Percentiles rank a stretch among this genome's conserved stretches.
Conservation (phyloP, 2,329 filamentous ascomycete genomes). For the Ophiocordyceps polyrhachis-furcata region DNA sequence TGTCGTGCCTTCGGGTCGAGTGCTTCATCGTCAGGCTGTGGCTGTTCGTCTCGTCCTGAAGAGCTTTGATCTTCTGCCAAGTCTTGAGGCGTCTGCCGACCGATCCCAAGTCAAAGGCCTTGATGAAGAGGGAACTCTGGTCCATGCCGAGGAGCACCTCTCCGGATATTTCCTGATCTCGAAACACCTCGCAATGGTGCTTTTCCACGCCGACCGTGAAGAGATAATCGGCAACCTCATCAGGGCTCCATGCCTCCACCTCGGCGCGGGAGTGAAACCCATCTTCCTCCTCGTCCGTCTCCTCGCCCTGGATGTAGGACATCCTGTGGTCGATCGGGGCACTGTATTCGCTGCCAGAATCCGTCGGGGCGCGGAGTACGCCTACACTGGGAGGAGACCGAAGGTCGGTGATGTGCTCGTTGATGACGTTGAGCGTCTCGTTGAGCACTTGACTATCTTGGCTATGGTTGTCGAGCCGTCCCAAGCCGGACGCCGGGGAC, state of each 20-base stretch:
- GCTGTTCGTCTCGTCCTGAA: conserved; percentile 71
- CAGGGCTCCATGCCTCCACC: conserved; percentile 62
- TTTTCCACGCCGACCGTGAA: conserved; percentile 72
- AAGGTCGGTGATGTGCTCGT: conserved; percentile 90
- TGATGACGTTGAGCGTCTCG: conserved; percentile 87
- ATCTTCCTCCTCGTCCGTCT: conserved; percentile 88
- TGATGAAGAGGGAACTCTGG: conserved; percentile 85
- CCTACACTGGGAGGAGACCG: conserved; percentile 34
- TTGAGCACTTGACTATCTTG: conserved; percentile 62
- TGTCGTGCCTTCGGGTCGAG: conserved; percentile 37
- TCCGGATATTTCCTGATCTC: conserved; percentile 88
- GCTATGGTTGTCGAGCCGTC: conserved; percentile 22
- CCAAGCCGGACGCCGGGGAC: conserved; percentile 11
- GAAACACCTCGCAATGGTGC: conserved; percentile 82
- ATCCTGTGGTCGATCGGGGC: conserved; percentile 56
- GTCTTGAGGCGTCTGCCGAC: conserved; percentile 81
- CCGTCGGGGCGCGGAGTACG: conserved; percentile 37
- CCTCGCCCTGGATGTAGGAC: conserved; percentile 85
- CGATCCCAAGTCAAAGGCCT: conserved; percentile 82
- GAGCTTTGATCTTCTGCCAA: conserved; percentile 86
- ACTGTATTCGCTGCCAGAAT: conserved; percentile 84
- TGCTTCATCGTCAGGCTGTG: conserved; percentile 22
- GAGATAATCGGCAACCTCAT: conserved; percentile 75
- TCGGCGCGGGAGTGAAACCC: conserved; percentile 47
- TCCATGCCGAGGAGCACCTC: conserved; percentile 91